Conservation (phyloP, 768 basidiomycete genomes). For the Phaeotremella skinneri region DNA sequence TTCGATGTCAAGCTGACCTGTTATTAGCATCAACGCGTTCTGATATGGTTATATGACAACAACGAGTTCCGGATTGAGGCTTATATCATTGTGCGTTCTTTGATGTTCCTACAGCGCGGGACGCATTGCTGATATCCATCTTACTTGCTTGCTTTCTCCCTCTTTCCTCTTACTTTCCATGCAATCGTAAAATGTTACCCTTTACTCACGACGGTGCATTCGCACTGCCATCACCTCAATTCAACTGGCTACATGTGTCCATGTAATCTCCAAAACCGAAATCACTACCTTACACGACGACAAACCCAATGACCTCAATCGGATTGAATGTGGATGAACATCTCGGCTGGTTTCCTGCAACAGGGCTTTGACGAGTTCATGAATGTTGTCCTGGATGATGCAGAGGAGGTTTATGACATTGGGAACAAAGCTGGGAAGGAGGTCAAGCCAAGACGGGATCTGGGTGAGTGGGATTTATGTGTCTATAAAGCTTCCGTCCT, state of each 20-base stretch:
- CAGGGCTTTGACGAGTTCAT: constrained; percentile 99
- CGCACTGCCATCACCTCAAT: no score
- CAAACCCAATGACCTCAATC: not conserved
- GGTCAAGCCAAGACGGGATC: constrained; percentile 73
- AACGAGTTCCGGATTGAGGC: constrained; percentile 95
- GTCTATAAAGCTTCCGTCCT: no score
- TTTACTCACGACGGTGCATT: no score
- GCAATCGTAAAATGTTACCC: no score
- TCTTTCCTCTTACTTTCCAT: no score
- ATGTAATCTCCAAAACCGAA: no score
- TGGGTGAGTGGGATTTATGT: constrained; percentile 61
- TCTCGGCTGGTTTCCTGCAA: not conserved
- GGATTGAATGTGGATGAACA: constrained; percentile 1
- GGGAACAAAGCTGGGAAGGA: constrained; percentile 60
- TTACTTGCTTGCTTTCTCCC: constrained; percentile 2
- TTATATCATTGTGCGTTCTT: constrained; percentile 70
- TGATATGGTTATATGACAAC: constrained; percentile 96
- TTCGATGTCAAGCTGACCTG: not conserved
- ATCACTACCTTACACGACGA: no score
- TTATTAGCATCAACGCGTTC: constrained; percentile 73
- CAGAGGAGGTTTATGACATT: constrained; percentile 77
- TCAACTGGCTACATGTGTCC: no score
- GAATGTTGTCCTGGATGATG: constrained; percentile 94
- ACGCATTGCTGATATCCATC: not conserved
- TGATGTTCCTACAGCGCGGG: constrained; percentile 21